Base-by-base conservation (phyloP, 2,329 filamentous ascomycete species). In the Chrysoporthe puriensis region DNA sequence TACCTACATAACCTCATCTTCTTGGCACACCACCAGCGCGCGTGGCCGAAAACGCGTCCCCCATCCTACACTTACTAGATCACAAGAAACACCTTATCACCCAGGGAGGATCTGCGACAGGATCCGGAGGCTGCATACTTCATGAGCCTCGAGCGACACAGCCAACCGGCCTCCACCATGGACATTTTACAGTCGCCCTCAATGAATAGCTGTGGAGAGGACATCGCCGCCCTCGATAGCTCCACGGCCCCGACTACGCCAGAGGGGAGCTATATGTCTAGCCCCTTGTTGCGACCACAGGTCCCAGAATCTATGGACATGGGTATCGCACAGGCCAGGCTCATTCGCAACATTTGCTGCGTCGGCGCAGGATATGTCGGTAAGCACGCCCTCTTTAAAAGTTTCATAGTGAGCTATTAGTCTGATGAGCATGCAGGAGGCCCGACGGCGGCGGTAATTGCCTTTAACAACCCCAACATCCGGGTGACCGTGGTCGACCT, bases 301-400 rank as follows among this genome's bases (percentile, higher is more conserved):
- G 62, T 63, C 60, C 65, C 65, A 46, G 73, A 72, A 13, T 66
- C 62, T 4, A 54, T 71, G 1, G 71, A 73, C 8, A 65, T 73
- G 69, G 60, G 71, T 67, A 63, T 70, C 57, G 21, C 54, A 40
- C 32, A 69, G 64, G 63, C 69, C 52, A 69, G 60, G 46, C 69
- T n/a, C 26, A 77, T 90, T 50, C 81, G 80, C 73, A 89, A 86
- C 74, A 88, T 93, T 63, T 92, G 90, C 78, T 92, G 89, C 75
- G 88, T 93, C 70, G 91, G 91, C 62, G 91, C 91, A 72, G 91
- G 91, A 72, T 93, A 93, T 76, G 89, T 93, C 71, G 90, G 89
- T 92, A 83, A 73, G 88, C 48, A 34, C 26, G n/a, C 8, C 2
- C 4, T 61, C 40, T 14, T 21, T 21, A 21, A 54, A 9, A 8